A percentile compares a stretch with the other conserved stretches of the same genome.
These are phyloP conservation scores for Kwoniella dendrophila DNA, from an alignment of 768 basidiomycete genomes.

Conservation along the genomic window DNA sequence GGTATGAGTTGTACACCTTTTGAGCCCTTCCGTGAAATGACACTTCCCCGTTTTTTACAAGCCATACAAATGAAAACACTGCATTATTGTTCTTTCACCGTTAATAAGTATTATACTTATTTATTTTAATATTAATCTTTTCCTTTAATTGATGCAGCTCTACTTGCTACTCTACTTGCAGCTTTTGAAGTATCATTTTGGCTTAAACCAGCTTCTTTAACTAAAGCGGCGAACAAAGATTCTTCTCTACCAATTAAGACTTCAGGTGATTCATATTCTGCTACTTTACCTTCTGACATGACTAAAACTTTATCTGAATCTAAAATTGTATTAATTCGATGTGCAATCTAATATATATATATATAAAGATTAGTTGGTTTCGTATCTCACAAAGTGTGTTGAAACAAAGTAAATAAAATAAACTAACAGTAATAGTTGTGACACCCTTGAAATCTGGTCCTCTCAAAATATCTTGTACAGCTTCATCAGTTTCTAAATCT, in stretches of 20 bases:
- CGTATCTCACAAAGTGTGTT: background rate
- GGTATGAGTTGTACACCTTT: too few species aligned
- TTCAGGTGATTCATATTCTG: conserved; percentile 77
- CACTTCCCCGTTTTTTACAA: too few species aligned
- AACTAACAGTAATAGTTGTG: conserved; percentile 69
- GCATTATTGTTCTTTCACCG: too few species aligned
- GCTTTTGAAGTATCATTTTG: background rate
- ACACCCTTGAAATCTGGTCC: conserved; percentile 75
- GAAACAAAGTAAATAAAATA: background rate
- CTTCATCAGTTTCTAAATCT: conserved; percentile 84
- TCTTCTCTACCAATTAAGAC: conserved; percentile 63
- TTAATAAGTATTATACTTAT: too few species aligned
- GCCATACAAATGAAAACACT: too few species aligned
- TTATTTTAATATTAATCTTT: conserved; percentile 2
- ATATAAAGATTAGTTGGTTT: too few species aligned
- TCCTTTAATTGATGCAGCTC: conserved; percentile 11
- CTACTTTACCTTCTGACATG: conserved; percentile 75
- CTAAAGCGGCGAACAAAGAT: conserved; percentile 42
- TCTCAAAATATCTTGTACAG: conserved; percentile 83
- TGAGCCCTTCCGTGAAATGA: too few species aligned
- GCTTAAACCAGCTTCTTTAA: conserved; percentile 41
- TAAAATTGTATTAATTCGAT: conserved; percentile 62
- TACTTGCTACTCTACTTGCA: background rate
- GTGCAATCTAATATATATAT: conserved; percentile 29
- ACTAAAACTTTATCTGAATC: conserved; percentile 82